Percentiles rank a stretch among this genome's conserved stretches.
Evolutionary conservation across 257 asterid genomes (phyloP).

Genomic region (Solanum bulbocastanum): DNA sequence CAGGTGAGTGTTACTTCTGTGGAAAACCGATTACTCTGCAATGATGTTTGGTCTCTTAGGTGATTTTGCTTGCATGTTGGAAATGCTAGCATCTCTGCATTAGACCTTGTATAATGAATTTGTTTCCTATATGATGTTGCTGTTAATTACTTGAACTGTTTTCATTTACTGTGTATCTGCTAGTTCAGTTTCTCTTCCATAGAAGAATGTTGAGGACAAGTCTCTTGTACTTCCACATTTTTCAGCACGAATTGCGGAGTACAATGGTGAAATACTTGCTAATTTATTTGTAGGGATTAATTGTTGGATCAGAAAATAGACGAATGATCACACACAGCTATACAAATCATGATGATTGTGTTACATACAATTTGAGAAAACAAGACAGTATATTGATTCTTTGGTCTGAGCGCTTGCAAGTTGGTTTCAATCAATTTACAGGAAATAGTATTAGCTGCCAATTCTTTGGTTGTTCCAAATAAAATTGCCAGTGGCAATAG

Average conservation of each 20-base stretch:
- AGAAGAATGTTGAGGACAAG: neutral
- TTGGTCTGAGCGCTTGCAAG: neutral
- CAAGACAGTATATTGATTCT: neutral
- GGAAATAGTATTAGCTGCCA: neutral
- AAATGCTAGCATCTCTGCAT: neutral
- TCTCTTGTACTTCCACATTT: neutral
- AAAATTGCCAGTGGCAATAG: neutral
- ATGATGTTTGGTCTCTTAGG: neutral
- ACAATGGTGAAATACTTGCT: neutral
- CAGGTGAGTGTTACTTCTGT: conserved; percentile 93
- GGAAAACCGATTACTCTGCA: neutral
- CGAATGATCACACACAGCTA: neutral
- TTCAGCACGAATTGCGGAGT: neutral
- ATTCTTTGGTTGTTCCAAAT: neutral
- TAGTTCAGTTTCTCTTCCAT: neutral
- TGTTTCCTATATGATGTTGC: neutral
- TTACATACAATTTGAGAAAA: neutral
- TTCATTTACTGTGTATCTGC: neutral
- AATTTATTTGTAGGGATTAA: neutral
- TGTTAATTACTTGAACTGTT: neutral
- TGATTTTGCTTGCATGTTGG: neutral
- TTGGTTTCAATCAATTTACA: neutral
- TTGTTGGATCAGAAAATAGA: neutral
- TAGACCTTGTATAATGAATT: neutral
- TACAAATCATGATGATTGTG: neutral